Percentiles rank a stretch among this genome's conserved stretches.
These are phyloP conservation scores for Acanthamoeba culbertsoni DNA, from an alignment of 208 protist genomes.

Conservation along the genomic window DNA sequence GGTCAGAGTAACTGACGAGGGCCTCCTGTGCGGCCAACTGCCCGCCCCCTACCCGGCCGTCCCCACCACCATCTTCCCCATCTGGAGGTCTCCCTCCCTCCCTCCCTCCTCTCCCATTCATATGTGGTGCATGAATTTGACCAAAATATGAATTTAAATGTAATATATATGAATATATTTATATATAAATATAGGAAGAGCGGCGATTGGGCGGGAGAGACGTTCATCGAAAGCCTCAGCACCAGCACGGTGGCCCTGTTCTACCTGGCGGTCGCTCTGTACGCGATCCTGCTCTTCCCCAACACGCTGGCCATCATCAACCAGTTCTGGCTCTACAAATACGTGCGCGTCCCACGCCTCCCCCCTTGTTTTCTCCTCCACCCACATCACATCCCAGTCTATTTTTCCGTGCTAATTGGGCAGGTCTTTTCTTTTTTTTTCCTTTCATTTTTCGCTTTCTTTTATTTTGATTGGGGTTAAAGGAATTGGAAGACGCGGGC, in stretches of 20 bases:
- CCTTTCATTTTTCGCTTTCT: too few relatives aligned
- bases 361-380: too few relatives aligned
- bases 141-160: too few relatives aligned
- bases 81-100: background rate
- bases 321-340: background rate
- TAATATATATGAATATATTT: too few relatives aligned
- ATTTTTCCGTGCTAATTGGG: too few relatives aligned
- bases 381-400: background rate
- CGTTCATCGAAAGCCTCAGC: background rate
- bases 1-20: background rate
- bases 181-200: too few relatives aligned
- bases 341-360: background rate
- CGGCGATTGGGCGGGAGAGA: background rate
- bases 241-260: background rate
- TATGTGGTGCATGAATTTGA: background rate
- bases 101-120: background rate
- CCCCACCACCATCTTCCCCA: slow-evolving; percentile 25
- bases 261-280: background rate
- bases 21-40: background rate
- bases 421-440: too few relatives aligned
- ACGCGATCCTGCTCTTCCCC: background rate
- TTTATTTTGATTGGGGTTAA: background rate
- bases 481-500: background rate
- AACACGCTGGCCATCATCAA: background rate
- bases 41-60: background rate